phyloP scores from a whole-genome alignment of 163 green algal genomes.

The Chloroidium sp. region DNA sequence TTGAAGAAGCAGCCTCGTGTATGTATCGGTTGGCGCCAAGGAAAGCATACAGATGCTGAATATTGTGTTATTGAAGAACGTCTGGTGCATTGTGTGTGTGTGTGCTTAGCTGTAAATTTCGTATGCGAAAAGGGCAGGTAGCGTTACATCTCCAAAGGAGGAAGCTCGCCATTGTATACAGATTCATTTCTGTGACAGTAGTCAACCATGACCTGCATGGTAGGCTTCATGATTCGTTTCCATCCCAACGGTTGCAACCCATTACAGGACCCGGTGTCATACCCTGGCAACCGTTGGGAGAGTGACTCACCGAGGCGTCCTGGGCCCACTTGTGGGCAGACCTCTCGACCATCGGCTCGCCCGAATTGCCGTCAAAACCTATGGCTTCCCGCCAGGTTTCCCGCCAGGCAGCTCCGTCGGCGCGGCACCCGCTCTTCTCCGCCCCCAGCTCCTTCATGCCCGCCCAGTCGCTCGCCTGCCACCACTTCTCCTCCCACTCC shows the following conservation, averaged over 20 bases:
- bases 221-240: not conserved
- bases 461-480: conserved; percentile 80
- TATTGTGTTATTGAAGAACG: too few relatives aligned
- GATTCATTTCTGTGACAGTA: too few relatives aligned
- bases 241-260: not conserved
- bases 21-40: too few relatives aligned
- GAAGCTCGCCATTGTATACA: too few relatives aligned
- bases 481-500: conserved; percentile 91
- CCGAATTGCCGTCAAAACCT: conserved; percentile 38
- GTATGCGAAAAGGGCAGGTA: too few relatives aligned
- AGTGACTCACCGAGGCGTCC: conserved; percentile 3
- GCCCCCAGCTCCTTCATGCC: conserved; percentile 90
- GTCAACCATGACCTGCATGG: too few relatives aligned
- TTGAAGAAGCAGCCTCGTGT: not conserved
- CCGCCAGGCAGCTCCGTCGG: conserved; percentile 58
- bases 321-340: conserved; percentile 72
- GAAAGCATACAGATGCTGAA: too few relatives aligned
- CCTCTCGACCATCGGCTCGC: conserved; percentile 74
- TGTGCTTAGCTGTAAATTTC: too few relatives aligned
- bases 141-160: too few relatives aligned
- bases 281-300: too few relatives aligned
- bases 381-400: conserved; percentile 63
- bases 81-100: too few relatives aligned
- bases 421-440: conserved; percentile 70
- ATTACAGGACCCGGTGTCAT: too few relatives aligned